Conservation (phyloP, 2,329 filamentous ascomycete genomes). For the Falciphora oryzae region DNA sequence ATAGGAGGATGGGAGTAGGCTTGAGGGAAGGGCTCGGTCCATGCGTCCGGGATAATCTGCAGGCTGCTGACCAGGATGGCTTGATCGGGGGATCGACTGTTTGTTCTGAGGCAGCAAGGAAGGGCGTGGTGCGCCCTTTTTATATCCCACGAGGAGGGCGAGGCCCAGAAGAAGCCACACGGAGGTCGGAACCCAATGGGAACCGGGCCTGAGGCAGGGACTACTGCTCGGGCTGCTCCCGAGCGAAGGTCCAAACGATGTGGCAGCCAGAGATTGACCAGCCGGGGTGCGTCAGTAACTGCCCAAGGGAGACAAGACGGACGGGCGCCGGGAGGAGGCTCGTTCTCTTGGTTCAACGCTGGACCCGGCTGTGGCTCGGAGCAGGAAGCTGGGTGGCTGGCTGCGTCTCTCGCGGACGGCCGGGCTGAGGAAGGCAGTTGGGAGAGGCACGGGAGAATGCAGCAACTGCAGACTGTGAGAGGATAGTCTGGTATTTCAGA, state of each 20-base stretch:
- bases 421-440: neutral
- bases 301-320: neutral
- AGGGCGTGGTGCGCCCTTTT: neutral
- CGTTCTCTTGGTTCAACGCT: neutral
- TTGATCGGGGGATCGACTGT: neutral
- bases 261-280: conserved; percentile 1
- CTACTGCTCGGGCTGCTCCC: neutral
- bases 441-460: neutral
- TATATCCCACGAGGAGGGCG: neutral
- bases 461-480: neutral
- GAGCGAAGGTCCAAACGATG: conserved; percentile 1
- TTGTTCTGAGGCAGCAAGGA: neutral
- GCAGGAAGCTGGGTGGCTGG: neutral
- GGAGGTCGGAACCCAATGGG: neutral
- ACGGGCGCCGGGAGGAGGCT: neutral
- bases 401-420: too few species aligned
- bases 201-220: neutral
- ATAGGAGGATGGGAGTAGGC: neutral
- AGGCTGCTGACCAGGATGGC: neutral
- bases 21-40: neutral
- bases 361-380: neutral
- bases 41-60: neutral
- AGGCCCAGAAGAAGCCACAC: neutral
- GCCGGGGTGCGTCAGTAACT: neutral
- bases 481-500: too few species aligned